These are phyloP conservation scores for Epicoccum sorghinum DNA, from an alignment of 2,329 filamentous ascomycete genomes.

Conservation along the genomic window DNA sequence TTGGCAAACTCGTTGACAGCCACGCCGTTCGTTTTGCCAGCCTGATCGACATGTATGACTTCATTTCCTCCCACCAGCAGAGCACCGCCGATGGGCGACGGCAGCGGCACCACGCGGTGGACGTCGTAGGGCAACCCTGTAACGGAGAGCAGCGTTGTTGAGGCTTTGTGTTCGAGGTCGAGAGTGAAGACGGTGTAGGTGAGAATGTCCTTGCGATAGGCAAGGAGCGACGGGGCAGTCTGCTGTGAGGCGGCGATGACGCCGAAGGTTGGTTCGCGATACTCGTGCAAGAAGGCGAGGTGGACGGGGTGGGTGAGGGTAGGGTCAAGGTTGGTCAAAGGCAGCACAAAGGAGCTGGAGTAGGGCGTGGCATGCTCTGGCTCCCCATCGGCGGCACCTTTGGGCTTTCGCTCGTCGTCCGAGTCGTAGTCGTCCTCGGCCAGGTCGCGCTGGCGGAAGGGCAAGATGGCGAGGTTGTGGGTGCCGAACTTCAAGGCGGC, in stretches of 20 bases:
- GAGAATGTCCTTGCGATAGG: slow-evolving; percentile 81
- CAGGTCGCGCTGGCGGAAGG: slow-evolving; percentile 85
- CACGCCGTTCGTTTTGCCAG: slow-evolving; percentile 89
- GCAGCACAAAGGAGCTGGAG: slow-evolving; percentile 89
- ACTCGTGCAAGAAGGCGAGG: slow-evolving; percentile 92
- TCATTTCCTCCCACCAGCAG: slow-evolving; percentile 88
- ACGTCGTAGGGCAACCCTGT: slow-evolving; percentile 85
- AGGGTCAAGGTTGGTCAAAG: slow-evolving; percentile 86
- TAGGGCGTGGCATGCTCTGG: slow-evolving; percentile 68
- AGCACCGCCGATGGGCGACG: slow-evolving; percentile 85
- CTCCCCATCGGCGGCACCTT: slow-evolving; percentile 43
- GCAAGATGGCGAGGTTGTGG: slow-evolving; percentile 88
- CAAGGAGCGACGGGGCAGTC: slow-evolving; percentile 73
- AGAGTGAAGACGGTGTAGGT: slow-evolving; percentile 95
- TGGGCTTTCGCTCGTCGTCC: slow-evolving; percentile 64
- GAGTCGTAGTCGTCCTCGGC: slow-evolving; percentile 92
- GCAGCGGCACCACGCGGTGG: slow-evolving; percentile 79
- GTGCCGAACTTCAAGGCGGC: slow-evolving; percentile 91
- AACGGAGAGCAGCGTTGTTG: slow-evolving; percentile 89
- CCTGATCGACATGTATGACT: slow-evolving; percentile 93
- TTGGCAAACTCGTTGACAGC: slow-evolving; percentile 91
- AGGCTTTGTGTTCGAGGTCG: slow-evolving; percentile 90
- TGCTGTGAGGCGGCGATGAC: slow-evolving; percentile 81
- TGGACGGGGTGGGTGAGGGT: slow-evolving; percentile 87
- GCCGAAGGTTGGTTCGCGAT: slow-evolving; percentile 95